phyloP scores from a whole-genome alignment of 2,329 filamentous ascomycete genomes.

The Ascochyta lentis region DNA sequence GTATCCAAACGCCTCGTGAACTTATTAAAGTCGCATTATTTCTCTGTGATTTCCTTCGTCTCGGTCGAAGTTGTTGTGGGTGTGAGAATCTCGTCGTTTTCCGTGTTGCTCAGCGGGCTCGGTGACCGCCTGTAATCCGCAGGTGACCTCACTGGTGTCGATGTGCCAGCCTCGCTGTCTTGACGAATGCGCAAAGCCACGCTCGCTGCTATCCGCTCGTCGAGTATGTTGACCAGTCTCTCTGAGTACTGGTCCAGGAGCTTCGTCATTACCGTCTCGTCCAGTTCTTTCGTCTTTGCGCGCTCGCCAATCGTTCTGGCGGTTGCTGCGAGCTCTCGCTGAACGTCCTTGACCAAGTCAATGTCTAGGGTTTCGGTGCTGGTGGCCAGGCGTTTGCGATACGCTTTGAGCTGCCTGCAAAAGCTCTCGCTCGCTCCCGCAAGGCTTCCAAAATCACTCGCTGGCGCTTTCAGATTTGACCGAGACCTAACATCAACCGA shows the following conservation, averaged over 20 bases:
- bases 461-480: constrained; percentile 47
- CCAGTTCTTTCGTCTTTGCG: constrained; percentile 49
- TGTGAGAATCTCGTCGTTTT: neutral
- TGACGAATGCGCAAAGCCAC: constrained; percentile 47
- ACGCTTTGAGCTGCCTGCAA: constrained; percentile 63
- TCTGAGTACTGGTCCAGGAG: constrained; percentile 79
- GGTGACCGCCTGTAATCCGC: constrained; percentile 10
- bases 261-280: constrained; percentile 57
- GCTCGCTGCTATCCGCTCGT: constrained; percentile 67
- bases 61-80: neutral
- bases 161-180: constrained; percentile 34
- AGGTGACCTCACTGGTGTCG: constrained; percentile 6
- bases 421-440: constrained; percentile 60
- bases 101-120: neutral
- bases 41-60: neutral
- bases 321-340: constrained; percentile 62
- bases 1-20: constrained; percentile 6
- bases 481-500: constrained; percentile 60
- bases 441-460: constrained; percentile 44
- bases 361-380: constrained; percentile 54
- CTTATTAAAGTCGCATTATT: neutral
- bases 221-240: constrained; percentile 71
- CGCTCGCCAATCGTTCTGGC: constrained; percentile 53
- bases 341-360: constrained; percentile 61
- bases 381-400: constrained; percentile 63